phyloP scores from a whole-genome alignment of 176 grass and related monocot genomes.

The Saccharum officinarum region DNA sequence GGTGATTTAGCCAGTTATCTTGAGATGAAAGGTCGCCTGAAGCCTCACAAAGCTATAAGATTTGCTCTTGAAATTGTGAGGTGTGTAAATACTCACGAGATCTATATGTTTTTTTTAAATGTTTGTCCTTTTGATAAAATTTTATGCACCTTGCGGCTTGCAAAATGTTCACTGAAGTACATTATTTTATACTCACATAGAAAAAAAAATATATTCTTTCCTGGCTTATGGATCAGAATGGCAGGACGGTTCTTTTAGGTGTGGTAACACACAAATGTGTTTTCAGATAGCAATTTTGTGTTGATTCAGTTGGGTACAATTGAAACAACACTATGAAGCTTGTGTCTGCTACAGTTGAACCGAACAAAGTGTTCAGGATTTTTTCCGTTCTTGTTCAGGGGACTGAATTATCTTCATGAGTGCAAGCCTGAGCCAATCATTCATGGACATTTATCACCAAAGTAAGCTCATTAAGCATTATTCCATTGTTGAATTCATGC shows the following conservation, averaged over 20 bases:
- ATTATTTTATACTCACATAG: neutral
- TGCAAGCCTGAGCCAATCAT: conserved; percentile 96
- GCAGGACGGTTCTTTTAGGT: conserved; percentile 1
- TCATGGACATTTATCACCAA: conserved; percentile 76
- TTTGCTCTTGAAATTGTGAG: conserved; percentile 93
- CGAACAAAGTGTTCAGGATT: neutral
- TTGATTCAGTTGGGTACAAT: conserved; percentile 16
- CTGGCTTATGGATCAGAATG: neutral
- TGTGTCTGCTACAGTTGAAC: neutral
- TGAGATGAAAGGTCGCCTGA: conserved; percentile 66
- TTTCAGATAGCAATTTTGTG: conserved; percentile 13
- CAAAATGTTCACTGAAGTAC: conserved; percentile 13
- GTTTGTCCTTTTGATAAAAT: conserved; percentile 13
- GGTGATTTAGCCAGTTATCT: conserved; percentile 89
- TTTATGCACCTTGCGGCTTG: conserved; percentile 12
- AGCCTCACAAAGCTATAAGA: conserved; percentile 71
- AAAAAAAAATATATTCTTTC: conserved; percentile 14
- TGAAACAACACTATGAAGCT: conserved; percentile 17
- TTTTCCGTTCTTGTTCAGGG: conserved; percentile 55
- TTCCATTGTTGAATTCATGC: conserved; percentile 14
- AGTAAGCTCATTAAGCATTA: conserved; percentile 65
- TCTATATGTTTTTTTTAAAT: neutral
- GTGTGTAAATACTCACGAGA: conserved; percentile 38
- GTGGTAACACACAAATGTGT: neutral
- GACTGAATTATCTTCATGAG: conserved; percentile 95